Evolutionary conservation across 2,329 filamentous ascomycete genomes (phyloP), one percentile per base, ranked within the genome.

Genomic region (Fusarium beomiforme): DNA sequence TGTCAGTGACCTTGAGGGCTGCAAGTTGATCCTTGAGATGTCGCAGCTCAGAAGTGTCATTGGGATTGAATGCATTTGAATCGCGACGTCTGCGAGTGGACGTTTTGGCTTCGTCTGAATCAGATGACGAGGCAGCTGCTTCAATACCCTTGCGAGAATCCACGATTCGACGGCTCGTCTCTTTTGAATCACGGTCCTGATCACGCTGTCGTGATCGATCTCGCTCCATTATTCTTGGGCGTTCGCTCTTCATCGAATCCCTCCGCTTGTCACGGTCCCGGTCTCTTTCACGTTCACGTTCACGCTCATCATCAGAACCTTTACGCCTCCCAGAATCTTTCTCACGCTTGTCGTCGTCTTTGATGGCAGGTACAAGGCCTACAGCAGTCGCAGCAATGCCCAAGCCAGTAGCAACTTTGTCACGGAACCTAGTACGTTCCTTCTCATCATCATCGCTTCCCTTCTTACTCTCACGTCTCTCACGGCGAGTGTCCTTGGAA

Each of bases 21-120:
- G 85, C 83, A 33, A 87, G 78, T 71, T 88, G 82, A 26, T 86
- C 83, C 72, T 87, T 86, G 43, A 88, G 77, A 13, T 84, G 83
- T 60, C 81, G 82, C 19, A 89, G 70, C 19, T 85, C 85, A 33
- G 81, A 82, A 5, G 86, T 82, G 69, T 89, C 84, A 31, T 85
- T 89, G 9, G 87, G 87, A 62, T 88, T 81, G 66, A 89, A 89
- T 3, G 79, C 80, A 43, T 79, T 77, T 1, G 84, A 80, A 37
- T 78, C 72, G 19, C 80, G 81, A 26, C 75, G 75, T 10, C 82
- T 81, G 43, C 85, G 82, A 21, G 79, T 79, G 12, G 78, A 66
- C 51, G 78, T 77, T 58, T 81, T 82, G n/a, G 74, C 78, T 39
- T 84, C 80, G 29, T 85, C 83, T 0, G 85, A 85, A 59, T 81